A percentile compares a stretch with the other conserved stretches of the same genome.
Evolutionary conservation across 305 asterid species (phyloP).

Genomic region (Plantago rigida): DNA sequence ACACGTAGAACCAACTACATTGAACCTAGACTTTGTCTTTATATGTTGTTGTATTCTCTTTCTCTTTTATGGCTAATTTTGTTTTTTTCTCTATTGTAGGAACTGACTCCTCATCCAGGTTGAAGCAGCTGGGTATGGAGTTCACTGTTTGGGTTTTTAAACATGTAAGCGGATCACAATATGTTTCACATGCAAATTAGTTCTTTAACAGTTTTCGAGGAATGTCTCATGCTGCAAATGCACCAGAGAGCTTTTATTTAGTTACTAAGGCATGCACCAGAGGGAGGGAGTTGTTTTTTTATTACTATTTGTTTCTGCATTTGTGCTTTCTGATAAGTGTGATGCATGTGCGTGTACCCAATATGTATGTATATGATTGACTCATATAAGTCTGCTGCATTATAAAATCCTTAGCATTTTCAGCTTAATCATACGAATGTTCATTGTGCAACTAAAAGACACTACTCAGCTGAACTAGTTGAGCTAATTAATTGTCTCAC

Average conservation of each 20-base stretch:
- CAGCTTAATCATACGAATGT: too few relatives aligned
- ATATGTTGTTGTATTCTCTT: conserved; percentile 17
- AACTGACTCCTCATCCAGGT: conserved; percentile 72
- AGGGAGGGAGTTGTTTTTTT: too few relatives aligned
- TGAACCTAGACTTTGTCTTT: conserved; percentile 17
- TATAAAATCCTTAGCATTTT: too few relatives aligned
- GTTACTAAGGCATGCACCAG: not conserved
- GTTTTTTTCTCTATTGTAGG: conserved; percentile 44
- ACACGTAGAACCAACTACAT: not conserved
- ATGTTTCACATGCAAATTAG: conserved; percentile 17
- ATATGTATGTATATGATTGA: too few relatives aligned
- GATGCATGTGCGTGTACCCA: too few relatives aligned
- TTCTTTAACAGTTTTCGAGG: conserved; percentile 10
- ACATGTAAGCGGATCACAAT: conserved; percentile 55
- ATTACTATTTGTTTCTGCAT: too few relatives aligned
- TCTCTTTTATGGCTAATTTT: conserved; percentile 21
- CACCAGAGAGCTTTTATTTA: conserved; percentile 11
- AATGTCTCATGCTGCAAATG: conserved; percentile 9
- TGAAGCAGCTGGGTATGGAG: conserved; percentile 98
- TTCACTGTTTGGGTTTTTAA: conserved; percentile 97
- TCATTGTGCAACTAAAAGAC: too few relatives aligned
- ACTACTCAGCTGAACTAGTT: too few relatives aligned
- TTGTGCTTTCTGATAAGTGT: too few relatives aligned
- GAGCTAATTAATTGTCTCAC: too few relatives aligned
- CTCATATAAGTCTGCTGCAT: too few relatives aligned